A percentile compares a stretch with the other conserved stretches of the same genome.
Conservation (phyloP, 2,329 filamentous ascomycete species). For the Lasiodiplodia citricola region DNA sequence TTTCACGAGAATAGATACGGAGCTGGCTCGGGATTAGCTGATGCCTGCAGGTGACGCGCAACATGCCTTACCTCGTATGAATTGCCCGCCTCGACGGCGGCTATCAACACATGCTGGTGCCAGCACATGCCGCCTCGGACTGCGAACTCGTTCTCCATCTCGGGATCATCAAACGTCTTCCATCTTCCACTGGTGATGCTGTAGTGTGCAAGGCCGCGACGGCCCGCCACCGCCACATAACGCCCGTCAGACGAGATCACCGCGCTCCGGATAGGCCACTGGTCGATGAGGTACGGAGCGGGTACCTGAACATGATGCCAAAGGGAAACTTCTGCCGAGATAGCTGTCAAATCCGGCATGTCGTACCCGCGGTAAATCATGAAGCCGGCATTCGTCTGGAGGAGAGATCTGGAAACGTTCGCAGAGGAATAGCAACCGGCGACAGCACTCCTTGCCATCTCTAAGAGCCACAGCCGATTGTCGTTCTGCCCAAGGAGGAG, state of each 20-base stretch:
- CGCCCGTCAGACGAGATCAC: constrained; percentile 90
- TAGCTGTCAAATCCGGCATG: constrained; percentile 84
- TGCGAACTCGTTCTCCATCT: constrained; percentile 85
- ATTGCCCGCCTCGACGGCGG: constrained; percentile 84
- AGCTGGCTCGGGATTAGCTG: constrained; percentile 55
- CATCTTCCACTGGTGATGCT: constrained; percentile 92
- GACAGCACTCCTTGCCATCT: constrained; percentile 93
- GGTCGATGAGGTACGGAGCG: constrained; percentile 80
- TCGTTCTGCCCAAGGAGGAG: constrained; percentile 73
- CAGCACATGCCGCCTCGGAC: constrained; percentile 97
- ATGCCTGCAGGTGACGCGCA: background rate
- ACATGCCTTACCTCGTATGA: constrained; percentile 68
- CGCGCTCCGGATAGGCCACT: constrained; percentile 90
- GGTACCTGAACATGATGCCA: constrained; percentile 95
- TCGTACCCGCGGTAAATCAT: constrained; percentile 96
- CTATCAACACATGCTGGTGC: constrained; percentile 94
- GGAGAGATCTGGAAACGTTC: constrained; percentile 85
- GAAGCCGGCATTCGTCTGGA: constrained; percentile 86
- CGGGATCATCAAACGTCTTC: constrained; percentile 87
- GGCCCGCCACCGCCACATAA: constrained; percentile 95
- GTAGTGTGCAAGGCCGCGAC: constrained; percentile 90
- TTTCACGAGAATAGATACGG: constrained; percentile 90
- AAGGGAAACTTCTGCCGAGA: constrained; percentile 89
- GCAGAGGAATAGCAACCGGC: constrained; percentile 90
- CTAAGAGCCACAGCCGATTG: constrained; percentile 82